Base-by-base conservation (phyloP, 306 rosid species). In the Arachis hypogaea region DNA sequence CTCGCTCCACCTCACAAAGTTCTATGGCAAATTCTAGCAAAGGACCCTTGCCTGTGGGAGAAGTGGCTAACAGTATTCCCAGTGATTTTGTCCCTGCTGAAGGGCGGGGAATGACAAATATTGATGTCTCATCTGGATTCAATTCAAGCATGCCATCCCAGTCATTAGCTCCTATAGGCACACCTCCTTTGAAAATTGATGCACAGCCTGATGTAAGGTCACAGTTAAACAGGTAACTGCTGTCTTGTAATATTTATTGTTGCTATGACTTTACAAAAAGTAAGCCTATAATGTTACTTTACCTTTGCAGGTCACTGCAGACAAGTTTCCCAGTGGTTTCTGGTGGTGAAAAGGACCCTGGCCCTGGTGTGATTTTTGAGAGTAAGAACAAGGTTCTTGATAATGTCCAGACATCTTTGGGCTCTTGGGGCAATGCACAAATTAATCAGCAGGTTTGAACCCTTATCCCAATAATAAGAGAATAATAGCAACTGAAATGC, bases 81-180 rank as follows among this genome's bases (percentile, higher is more conserved):
- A 45, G 87, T 77, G 85, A 79, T 67, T 84, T 73, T 76, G 78
- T 85, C 82, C 84, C 81, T 66, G 10, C 89, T 28, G 92, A 88
- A 57, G 88, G 86, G 69, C 78, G 69, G 54, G 84, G 78, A 72
- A 62, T 62, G 81, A 75, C 78, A 42, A 85, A 82, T 72, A 54
- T 63, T 72, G 92, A 89, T 81, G 78, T 83, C 14, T 84, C 94
- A 57, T 73, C 90, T 78, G 94, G 90, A 77, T 82, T 82, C 84
- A 90, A 81, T 77, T 68, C 93, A 66, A 77, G 79, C 76, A 18
- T 68, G 6, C 41, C 72, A 74, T 82, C 94, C 73, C 97, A 88
- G 77, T 86, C 84, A 16, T 79, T 93, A 76, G 94, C 96, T 83
- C 97, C 98, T 66, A 91, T 94, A 74, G 96, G 98, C 63, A 89